Evolutionary conservation across 305 asterid species (phyloP), one percentile per base, ranked within the genome.

Genomic region (Striga hermonthica): DNA sequence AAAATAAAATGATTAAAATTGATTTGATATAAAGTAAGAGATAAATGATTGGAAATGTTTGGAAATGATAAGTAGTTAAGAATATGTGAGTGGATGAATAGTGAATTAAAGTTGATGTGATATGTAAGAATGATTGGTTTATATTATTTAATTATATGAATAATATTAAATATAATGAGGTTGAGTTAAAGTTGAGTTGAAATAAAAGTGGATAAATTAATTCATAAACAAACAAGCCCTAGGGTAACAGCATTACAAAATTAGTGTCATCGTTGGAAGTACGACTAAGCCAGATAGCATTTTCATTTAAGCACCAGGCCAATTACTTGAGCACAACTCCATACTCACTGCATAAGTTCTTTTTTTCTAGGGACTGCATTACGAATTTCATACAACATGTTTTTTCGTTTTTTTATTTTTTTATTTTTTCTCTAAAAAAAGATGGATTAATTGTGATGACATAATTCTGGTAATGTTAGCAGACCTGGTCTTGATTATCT

Each of bases 311-410:
- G 13, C 22, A 47, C 16, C n/a, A n/a, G 6, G 28, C 6, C 4
- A 43, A 43, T 9, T 22, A 22, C 31, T 22, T 22, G 31, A 43
- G 49, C n/a, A 0, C 9, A 1, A 44, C 65, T 64, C 59, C 52
- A 10, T 14, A 44, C 50, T 41, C 22, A 39, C 53, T 52, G 4
- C 52, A 22, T 47, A 57, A 16, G 62, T 60, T 64, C 2, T 22
- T 22, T 22, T 67, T 37, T 31, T 16, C 62, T 36, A 57, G 15
- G 50, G 44, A 6, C 60, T 60, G 45, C 14, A 67, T 36, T 59
- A 48, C 36, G 37, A 48, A 8, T 22, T 22, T 22, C 31, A 22
- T 22, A 22, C 1, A 22, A 22, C 31, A 22, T 62, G 45, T 31
- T 47, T 22, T 31, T 38, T 1, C 9, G 31, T 22, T 14, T 36